Percentiles rank a stretch among this genome's conserved stretches.
phyloP scores from a whole-genome alignment of 805 yeast species.

The Candida boidinii region DNA sequence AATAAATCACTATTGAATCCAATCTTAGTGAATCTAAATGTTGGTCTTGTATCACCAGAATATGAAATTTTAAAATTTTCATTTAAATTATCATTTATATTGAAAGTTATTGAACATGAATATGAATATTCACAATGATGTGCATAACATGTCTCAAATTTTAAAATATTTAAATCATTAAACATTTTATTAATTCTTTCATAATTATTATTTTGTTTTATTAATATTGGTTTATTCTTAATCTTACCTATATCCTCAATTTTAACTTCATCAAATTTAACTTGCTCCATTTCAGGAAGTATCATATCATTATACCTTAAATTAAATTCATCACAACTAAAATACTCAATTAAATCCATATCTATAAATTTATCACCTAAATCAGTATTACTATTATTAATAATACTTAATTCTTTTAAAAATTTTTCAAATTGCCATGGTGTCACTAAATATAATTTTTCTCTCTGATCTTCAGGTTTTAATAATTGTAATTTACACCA shows the following conservation, averaged over 20 bases:
- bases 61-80: slow-evolving; percentile 62
- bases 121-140: slow-evolving; percentile 82
- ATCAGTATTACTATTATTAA: slow-evolving; percentile 13
- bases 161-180: slow-evolving; percentile 31
- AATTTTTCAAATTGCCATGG: slow-evolving; percentile 73
- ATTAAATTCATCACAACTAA: slow-evolving; percentile 26
- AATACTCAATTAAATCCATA: slow-evolving; percentile 7
- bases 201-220: slow-evolving; percentile 10
- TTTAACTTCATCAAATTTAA: slow-evolving; percentile 16
- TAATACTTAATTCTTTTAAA: slow-evolving; percentile 51
- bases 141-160: slow-evolving; percentile 62
- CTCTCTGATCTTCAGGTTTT: slow-evolving; percentile 23
- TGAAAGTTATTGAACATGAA: slow-evolving; percentile 47
- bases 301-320: not conserved
- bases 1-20: slow-evolving; percentile 65
- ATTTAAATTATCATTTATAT: slow-evolving; percentile 9
- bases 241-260: not conserved
- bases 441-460: slow-evolving; percentile 47
- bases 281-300: slow-evolving; percentile 12
- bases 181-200: slow-evolving; percentile 27
- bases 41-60: slow-evolving; percentile 95
- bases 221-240: slow-evolving; percentile 6
- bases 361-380: too few relatives aligned
- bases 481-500: slow-evolving; percentile 45
- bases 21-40: slow-evolving; percentile 44